Percentiles rank a stretch among this genome's conserved stretches.
Evolutionary conservation across 192 early-diverging fungal genomes (phyloP).

Genomic region (Coemansia sp.): DNA sequence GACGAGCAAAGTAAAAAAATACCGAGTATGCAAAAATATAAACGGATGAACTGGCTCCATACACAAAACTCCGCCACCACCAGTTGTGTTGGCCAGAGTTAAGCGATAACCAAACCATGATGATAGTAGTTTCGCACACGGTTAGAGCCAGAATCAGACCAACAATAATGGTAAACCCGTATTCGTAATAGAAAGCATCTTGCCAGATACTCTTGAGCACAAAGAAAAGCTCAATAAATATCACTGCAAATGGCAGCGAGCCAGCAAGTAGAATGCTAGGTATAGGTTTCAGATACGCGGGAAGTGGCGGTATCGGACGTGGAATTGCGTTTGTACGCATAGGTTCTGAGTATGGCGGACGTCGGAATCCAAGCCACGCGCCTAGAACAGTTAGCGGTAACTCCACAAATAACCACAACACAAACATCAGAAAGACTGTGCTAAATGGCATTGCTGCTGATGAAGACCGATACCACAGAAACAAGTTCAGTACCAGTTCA

Average conservation of each 20-base stretch:
- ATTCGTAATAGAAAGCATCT: conserved; percentile 67
- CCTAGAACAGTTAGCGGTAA: conserved; percentile 80
- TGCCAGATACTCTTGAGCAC: conserved; percentile 71
- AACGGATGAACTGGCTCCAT: conserved; percentile 67
- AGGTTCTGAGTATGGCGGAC: conserved; percentile 76
- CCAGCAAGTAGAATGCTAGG: conserved; percentile 66
- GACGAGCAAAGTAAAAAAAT: conserved; percentile 66
- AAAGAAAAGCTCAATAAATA: conserved; percentile 73
- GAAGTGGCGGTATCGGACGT: conserved; percentile 81
- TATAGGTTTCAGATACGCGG: conserved; percentile 64
- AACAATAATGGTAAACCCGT: conserved; percentile 60
- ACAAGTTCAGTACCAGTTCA: conserved; percentile 76
- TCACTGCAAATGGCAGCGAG: conserved; percentile 68
- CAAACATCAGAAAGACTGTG: conserved; percentile 74
- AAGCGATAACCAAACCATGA: conserved; percentile 69
- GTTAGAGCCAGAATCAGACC: conserved; percentile 62
- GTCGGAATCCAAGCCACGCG: conserved; percentile 82
- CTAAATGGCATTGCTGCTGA: conserved; percentile 90
- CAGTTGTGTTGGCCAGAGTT: conserved; percentile 73
- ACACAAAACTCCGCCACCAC: conserved; percentile 92
- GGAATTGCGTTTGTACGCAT: conserved; percentile 91
- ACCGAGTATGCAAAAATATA: conserved; percentile 83
- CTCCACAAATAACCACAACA: conserved; percentile 79
- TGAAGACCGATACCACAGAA: conserved; percentile 82
- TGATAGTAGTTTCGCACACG: conserved; percentile 64